phyloP scores from a whole-genome alignment of 2,329 filamentous ascomycete species.

The Scortechinia acanthostroma region DNA sequence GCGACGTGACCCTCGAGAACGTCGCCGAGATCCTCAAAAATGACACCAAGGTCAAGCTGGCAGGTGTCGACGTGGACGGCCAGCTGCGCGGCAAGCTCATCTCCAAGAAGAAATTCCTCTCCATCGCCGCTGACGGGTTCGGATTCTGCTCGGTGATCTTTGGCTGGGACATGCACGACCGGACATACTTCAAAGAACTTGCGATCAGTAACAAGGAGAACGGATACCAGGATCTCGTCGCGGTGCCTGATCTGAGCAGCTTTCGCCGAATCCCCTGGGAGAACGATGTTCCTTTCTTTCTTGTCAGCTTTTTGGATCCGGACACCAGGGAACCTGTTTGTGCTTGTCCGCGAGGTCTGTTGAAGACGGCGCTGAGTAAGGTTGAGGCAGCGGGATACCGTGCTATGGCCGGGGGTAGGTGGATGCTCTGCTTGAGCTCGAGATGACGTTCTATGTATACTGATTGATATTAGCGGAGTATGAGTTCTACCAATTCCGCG shows the following conservation, averaged over 20 bases:
- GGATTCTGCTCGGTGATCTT: constrained; percentile 93
- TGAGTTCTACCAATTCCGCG: constrained; percentile 87
- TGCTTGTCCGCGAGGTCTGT: constrained; percentile 72
- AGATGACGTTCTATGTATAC: background rate
- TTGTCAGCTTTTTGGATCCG: constrained; percentile 77
- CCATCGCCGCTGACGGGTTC: constrained; percentile 73
- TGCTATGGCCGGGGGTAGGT: constrained; percentile 82
- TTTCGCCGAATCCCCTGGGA: constrained; percentile 90
- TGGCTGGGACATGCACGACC: constrained; percentile 95
- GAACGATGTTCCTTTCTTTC: constrained; percentile 75
- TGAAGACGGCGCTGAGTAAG: constrained; percentile 64
- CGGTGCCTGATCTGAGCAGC: constrained; percentile 69
- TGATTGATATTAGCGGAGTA: constrained; percentile 65
- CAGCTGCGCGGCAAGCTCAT: constrained; percentile 83
- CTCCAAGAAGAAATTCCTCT: constrained; percentile 87
- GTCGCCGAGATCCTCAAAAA: constrained; percentile 60
- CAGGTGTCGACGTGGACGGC: constrained; percentile 80
- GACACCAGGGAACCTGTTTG: constrained; percentile 66
- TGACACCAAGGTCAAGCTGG: constrained; percentile 79
- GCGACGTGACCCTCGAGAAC: constrained; percentile 52
- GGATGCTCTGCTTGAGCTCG: background rate
- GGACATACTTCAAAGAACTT: constrained; percentile 79
- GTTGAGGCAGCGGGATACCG: constrained; percentile 63
- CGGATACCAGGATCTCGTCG: constrained; percentile 79
- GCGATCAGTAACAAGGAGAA: constrained; percentile 84